Percentiles rank a stretch among this genome's conserved stretches.
phyloP scores from a whole-genome alignment of 2,329 filamentous ascomycete genomes.

The Venturia asperata region DNA sequence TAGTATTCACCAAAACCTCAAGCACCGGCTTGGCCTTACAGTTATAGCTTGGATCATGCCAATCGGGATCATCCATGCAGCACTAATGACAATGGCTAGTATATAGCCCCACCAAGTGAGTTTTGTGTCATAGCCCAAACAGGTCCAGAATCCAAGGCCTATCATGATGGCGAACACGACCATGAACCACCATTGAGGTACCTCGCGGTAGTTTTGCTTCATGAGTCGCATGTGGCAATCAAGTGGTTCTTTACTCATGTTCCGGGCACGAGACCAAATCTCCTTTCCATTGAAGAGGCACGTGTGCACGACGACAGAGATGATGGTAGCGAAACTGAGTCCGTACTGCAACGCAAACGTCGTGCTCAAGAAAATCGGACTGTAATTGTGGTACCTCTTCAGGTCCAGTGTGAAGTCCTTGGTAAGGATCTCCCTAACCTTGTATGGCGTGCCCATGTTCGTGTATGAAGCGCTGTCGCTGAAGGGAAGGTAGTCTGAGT shows the following conservation, averaged over 20 bases:
- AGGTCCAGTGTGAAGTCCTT: conserved; percentile 30
- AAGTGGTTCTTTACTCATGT: conserved; percentile 27
- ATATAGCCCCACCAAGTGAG: conserved; percentile 43
- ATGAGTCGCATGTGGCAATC: conserved; percentile 32
- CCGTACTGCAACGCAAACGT: conserved; percentile 35
- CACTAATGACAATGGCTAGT: conserved; percentile 44
- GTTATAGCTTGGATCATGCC: conserved; percentile 56
- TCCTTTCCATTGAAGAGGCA: conserved; percentile 33
- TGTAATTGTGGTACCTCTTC: conserved; percentile 30
- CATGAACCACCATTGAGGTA: conserved; percentile 38
- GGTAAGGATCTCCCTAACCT: conserved; percentile 29
- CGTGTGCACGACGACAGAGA: conserved; percentile 31
- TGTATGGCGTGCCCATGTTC: conserved; percentile 31
- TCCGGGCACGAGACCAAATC: conserved; percentile 34
- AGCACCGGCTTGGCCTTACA: neutral
- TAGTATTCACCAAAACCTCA: neutral
- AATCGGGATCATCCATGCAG: conserved; percentile 40
- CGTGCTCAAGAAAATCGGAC: conserved; percentile 33
- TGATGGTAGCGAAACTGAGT: conserved; percentile 33
- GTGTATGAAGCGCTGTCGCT: conserved; percentile 28
- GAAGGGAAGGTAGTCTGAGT: conserved; percentile 32
- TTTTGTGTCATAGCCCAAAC: conserved; percentile 32
- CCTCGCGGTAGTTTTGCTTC: conserved; percentile 27
- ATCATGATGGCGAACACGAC: conserved; percentile 48
- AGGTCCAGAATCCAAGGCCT: conserved; percentile 27